phyloP scores from a whole-genome alignment of 257 asterid species.

The Plantago major region DNA sequence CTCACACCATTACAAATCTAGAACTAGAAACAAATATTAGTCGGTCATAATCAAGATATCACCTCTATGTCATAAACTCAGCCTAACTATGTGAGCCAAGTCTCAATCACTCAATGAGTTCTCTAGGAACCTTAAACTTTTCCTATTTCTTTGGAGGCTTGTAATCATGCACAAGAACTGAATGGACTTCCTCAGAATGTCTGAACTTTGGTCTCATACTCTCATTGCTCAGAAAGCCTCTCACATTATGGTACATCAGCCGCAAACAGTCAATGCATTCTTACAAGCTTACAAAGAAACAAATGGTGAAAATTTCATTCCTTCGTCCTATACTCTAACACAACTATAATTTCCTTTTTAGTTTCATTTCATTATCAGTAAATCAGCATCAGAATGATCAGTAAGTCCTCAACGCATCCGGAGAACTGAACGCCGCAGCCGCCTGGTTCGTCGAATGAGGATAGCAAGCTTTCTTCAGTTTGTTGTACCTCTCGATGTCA shows the following conservation, averaged over 20 bases:
- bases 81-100: no score
- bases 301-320: slow-evolving; percentile 9
- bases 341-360: background rate
- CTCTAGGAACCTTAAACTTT: no score
- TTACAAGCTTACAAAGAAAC: slow-evolving; percentile 2
- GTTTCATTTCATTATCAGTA: background rate
- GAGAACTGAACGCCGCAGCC: slow-evolving; percentile 14
- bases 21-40: no score
- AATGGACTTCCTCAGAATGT: background rate
- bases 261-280: slow-evolving; percentile 25
- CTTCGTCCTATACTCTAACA: background rate
- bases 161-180: background rate
- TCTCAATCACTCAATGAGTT: no score
- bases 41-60: no score
- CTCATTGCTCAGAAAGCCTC: slow-evolving; percentile 22
- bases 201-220: background rate
- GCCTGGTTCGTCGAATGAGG: slow-evolving; percentile 16
- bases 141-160: no score
- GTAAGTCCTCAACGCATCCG: background rate
- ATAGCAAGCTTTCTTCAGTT: slow-evolving; percentile 44
- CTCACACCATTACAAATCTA: no score
- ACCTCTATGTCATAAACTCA: no score
- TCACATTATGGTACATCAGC: slow-evolving; percentile 28
- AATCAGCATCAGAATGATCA: slow-evolving; percentile 8
- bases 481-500: slow-evolving; percentile 51